A percentile compares a stretch with the other conserved stretches of the same genome.
phyloP scores from a whole-genome alignment of 2,329 filamentous ascomycete genomes.

The Podosphaera aphanis region DNA sequence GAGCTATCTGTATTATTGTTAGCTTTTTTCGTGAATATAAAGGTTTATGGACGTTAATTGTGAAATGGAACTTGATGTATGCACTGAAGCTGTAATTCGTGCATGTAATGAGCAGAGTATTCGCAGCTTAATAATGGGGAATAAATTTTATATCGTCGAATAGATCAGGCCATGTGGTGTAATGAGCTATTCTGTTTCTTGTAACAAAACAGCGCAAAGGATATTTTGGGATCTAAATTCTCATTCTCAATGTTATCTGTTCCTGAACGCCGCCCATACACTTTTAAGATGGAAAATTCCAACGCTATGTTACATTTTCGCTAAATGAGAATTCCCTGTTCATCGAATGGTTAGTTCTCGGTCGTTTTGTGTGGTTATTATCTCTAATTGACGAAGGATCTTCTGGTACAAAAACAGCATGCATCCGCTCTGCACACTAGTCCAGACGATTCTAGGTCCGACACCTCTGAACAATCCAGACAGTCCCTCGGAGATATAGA shows the following conservation, averaged over 20 bases:
- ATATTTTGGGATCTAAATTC: neutral
- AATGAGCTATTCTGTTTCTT: no score
- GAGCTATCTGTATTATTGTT: no score
- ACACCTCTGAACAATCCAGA: constrained; percentile 87
- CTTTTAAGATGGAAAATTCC: constrained; percentile 4
- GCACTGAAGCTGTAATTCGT: no score
- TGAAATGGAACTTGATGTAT: no score
- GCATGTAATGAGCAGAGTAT: no score
- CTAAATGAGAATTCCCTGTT: neutral
- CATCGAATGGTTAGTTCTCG: neutral
- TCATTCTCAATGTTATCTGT: neutral
- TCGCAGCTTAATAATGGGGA: no score
- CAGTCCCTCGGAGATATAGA: constrained; percentile 76
- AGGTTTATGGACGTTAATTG: no score
- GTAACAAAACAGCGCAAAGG: neutral
- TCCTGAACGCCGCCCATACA: constrained; percentile 14
- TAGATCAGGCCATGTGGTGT: no score
- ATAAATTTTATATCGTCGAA: no score
- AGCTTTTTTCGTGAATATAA: no score
- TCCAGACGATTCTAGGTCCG: constrained; percentile 83
- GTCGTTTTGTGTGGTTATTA: constrained; percentile 11
- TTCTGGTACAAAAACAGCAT: constrained; percentile 94
- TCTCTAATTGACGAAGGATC: constrained; percentile 53
- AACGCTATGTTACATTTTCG: constrained; percentile 9
- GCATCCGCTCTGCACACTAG: constrained; percentile 84